Percentiles rank a stretch among this genome's conserved stretches.
Conservation (phyloP, 2,329 filamentous ascomycete genomes). For the Proliferodiscus dingleyae region DNA sequence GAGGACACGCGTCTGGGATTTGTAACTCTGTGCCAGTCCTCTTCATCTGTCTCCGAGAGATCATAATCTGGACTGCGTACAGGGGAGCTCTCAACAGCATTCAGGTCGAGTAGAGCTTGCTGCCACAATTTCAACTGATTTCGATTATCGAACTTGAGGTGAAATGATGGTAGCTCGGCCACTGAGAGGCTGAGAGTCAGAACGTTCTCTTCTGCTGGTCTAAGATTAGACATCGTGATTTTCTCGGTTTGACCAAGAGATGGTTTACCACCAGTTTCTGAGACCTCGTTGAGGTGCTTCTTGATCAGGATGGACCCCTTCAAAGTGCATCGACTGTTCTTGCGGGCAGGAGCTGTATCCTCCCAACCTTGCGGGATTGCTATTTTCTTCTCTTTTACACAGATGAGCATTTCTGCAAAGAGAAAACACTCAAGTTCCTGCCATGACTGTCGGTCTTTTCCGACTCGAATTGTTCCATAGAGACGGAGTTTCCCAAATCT, state of each 20-base stretch:
- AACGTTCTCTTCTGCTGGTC: constrained; percentile 66
- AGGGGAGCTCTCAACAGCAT: constrained; percentile 61
- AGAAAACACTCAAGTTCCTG: constrained; percentile 96
- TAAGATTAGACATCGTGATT: constrained; percentile 31
- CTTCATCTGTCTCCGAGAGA: constrained; percentile 79
- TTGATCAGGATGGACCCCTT: constrained; percentile 98
- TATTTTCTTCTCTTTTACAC: constrained; percentile 92
- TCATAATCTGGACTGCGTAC: constrained; percentile 73
- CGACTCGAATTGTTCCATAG: constrained; percentile 85
- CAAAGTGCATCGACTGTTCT: constrained; percentile 73
- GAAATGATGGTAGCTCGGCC: constrained; percentile 86
- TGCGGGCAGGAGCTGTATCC: constrained; percentile 52
- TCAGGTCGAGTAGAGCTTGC: constrained; percentile 77
- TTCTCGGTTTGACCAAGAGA: constrained; percentile 28
- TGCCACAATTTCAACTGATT: constrained; percentile 88
- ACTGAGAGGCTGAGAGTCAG: constrained; percentile 89
- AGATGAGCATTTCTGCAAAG: constrained; percentile 98
- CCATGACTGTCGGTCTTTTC: constrained; percentile 95
- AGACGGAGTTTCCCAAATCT: constrained; percentile 89
- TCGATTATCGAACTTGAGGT: constrained; percentile 80
- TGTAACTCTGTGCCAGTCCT: constrained; percentile 68
- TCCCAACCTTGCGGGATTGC: constrained; percentile 60
- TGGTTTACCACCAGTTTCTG: constrained; percentile 55
- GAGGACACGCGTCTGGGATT: constrained; percentile 72
- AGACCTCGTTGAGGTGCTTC: constrained; percentile 89